These are phyloP conservation scores for Penicillium nucicola DNA, from an alignment of 495 filamentous ascomycete species.

Conservation along the genomic window DNA sequence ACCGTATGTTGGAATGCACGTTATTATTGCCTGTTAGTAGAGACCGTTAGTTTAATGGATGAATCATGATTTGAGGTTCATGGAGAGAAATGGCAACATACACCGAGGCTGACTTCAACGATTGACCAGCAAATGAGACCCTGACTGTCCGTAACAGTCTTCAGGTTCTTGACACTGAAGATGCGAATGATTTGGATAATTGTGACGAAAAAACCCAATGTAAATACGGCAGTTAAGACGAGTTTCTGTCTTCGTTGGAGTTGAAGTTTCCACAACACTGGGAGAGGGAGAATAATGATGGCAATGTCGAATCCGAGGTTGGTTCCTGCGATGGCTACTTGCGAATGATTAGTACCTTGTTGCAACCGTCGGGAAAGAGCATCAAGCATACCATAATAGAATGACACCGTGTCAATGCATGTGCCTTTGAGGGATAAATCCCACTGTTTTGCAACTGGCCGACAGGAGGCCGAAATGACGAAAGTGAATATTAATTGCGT, in stretches of 20 bases:
- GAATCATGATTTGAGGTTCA: not conserved
- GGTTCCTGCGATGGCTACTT: conserved; percentile 11
- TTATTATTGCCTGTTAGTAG: conserved; percentile 36
- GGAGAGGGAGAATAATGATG: conserved; percentile 50
- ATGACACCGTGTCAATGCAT: conserved; percentile 39
- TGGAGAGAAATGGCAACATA: not conserved
- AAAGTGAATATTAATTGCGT: conserved; percentile 30
- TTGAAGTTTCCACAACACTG: conserved; percentile 36
- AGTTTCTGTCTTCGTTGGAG: conserved; percentile 30
- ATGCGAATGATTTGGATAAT: conserved; percentile 54
- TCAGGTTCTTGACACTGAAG: conserved; percentile 41
- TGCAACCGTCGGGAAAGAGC: too few relatives aligned
- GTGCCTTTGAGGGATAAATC: conserved; percentile 33
- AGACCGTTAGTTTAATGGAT: not conserved
- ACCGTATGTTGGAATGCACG: conserved; percentile 48
- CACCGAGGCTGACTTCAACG: conserved; percentile 49
- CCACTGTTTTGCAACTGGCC: conserved; percentile 48
- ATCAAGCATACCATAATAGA: conserved; percentile 29
- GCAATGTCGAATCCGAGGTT: conserved; percentile 46
- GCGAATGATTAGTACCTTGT: too few relatives aligned
- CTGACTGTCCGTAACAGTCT: conserved; percentile 43
- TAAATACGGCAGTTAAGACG: conserved; percentile 44
- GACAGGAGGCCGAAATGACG: conserved; percentile 29
- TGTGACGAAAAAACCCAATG: conserved; percentile 52
- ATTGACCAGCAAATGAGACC: conserved; percentile 49